Base-by-base conservation (phyloP, 805 yeast species). In the Zygosaccharomyces gambellarensis region DNA sequence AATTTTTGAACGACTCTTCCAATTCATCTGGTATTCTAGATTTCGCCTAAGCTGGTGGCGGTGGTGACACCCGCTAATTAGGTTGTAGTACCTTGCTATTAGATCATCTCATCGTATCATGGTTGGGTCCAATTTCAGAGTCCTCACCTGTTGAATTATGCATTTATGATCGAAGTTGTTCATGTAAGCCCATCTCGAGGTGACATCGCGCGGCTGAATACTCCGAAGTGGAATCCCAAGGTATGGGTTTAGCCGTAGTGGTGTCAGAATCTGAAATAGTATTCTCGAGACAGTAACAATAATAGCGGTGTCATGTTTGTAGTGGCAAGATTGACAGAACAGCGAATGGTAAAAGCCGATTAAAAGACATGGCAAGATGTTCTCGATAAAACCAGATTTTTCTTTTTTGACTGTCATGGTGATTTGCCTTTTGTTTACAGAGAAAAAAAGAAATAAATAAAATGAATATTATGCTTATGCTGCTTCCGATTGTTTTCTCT, bases 141-240 rank as follows among this genome's bases (percentile, higher is more conserved):
- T 14, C 38, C 38, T 34, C 38, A 34, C 38, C 38, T 34, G 38
- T 34, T 17, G 38, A 8, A 19, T 21, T 34, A 17, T 34, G 22
- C 22, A 34, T 8, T 21, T 34, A 34, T 17, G 17, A 11, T 7
- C 38, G 32, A 27, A 17, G 11, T 22, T 8, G 22, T 27, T 27
- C 23, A 14, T 29, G 32, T 21, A 27, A 27, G 32, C 23, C 8
- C 43, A 39, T 14, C 43, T 23, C 43, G 43, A 27, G 43, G 27
- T 39, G 43, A 11, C 29, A 25, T 21, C 21, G 43, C 17, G 31
- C 43, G 43, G 43, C 43, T 39, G 43, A 27, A 21, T 12, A 22
- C n/a, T 27, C 31, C 25, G 43, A 19, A 40, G 43, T 39, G 43
- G 43, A 40, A n/a, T 14, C 43, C 43, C 22, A 30, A 29, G 22